Percentiles rank a stretch among this genome's conserved stretches.
Conservation (phyloP, 1,284 basidiomycete genomes). For the Ceratobasidium sp. region DNA sequence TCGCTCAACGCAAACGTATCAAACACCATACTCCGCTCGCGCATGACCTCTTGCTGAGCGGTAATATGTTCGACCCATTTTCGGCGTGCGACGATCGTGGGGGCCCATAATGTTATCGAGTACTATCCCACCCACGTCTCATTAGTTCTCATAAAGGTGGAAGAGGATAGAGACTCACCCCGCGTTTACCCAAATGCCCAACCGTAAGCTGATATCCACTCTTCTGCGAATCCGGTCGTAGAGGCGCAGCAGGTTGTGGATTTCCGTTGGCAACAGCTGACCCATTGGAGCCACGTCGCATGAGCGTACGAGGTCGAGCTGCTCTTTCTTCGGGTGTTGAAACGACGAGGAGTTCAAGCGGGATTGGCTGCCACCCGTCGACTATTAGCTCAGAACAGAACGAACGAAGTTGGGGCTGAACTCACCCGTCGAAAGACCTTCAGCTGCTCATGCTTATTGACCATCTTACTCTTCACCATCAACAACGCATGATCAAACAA, state of each 20-base stretch:
- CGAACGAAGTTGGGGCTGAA: slow-evolving; percentile 46
- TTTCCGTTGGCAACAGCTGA: slow-evolving; percentile 24
- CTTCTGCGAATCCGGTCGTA: slow-evolving; percentile 63
- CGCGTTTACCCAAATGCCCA: slow-evolving; percentile 92
- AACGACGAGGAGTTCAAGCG: slow-evolving; percentile 91
- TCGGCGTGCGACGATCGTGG: slow-evolving; percentile 84
- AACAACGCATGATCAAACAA: slow-evolving; percentile 97
- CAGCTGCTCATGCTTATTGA: slow-evolving; percentile 80
- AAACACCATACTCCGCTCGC: slow-evolving; percentile 89
- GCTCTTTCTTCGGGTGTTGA: slow-evolving; percentile 79
- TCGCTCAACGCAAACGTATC: slow-evolving; percentile 89
- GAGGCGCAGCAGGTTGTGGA: slow-evolving; percentile 21
- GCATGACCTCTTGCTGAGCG: slow-evolving; percentile 88
- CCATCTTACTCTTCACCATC: slow-evolving; percentile 92
- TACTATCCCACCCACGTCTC: slow-evolving; percentile 62
- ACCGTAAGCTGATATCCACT: slow-evolving; percentile 94
- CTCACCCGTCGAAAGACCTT: slow-evolving; percentile 93
- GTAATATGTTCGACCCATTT: slow-evolving; percentile 97
- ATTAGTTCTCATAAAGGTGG: neutral
- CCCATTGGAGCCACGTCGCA: too few relatives aligned
- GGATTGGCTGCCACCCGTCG: slow-evolving; percentile 79
- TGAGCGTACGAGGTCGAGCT: too few relatives aligned
- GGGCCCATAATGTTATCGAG: slow-evolving; percentile 92
- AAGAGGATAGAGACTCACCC: slow-evolving; percentile 56
- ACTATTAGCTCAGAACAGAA: neutral